Base-by-base conservation (phyloP, 768 basidiomycete species). In the Russula olivacea region DNA sequence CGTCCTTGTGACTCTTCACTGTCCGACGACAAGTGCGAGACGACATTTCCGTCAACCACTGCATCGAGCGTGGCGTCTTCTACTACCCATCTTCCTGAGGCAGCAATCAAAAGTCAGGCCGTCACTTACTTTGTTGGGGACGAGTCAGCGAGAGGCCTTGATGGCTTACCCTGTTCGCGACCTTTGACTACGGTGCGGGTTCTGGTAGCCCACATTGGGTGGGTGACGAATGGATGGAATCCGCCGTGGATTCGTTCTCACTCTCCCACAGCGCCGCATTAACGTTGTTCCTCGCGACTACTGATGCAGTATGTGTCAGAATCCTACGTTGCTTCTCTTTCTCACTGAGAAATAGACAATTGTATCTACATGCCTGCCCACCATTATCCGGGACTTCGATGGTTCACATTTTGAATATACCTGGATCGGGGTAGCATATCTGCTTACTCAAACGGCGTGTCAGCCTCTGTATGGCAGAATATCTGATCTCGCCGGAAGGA, bases 401-500 rank as follows among this genome's bases (percentile, higher is more conserved):
- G 89, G 88, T 19, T 82, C 86, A 36, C 80, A 84, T 61, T 80
- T 76, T 57, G 84, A 91, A 70, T 93, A 92, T 70, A 89, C 87
- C 25, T 93, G 91, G 91, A 88, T 93, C 55, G 88, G 85, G 19
- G 87, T 91, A 36, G 80, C 88, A 17, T 93, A 93, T 69, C 83
- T 93, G 81, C 80, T 93, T 61, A 90, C 90, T 1, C 91, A 93
- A 69, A 93, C 91, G 0, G 89, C 88, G 30, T 86, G 86, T 65
- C 91, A 93, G 70, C 91, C 91, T 34, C 74, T 93, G 28, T 93
- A 91, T 70, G 91, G 88, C 58, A 83, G 82, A 69, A 73, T 93
- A 45, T 91, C 90, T 58, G 89, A 92, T 74, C 79, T 92, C 48
- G 75, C 87, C 58, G 91, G 91, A 34, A 81, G 91, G 52, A 91